These are phyloP conservation scores for Leucogyrophana mollusca DNA, from an alignment of 768 basidiomycete species.

Conservation along the genomic window DNA sequence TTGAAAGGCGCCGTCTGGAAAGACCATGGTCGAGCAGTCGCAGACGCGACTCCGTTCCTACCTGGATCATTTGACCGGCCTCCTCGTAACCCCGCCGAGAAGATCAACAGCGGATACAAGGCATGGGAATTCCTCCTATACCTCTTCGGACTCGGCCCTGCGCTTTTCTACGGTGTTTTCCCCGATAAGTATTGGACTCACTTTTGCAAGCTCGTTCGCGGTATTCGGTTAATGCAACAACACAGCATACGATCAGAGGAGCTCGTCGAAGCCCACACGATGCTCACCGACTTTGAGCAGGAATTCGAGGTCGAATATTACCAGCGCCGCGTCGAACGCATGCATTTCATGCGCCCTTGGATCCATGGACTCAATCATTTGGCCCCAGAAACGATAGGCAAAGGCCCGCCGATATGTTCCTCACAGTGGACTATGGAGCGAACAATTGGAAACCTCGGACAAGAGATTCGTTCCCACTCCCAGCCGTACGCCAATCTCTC, in stretches of 20 bases:
- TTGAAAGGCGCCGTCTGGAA: constrained; percentile 19
- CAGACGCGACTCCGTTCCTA: constrained; percentile 5
- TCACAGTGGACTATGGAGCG: constrained; percentile 31
- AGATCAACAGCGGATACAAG: constrained; percentile 27
- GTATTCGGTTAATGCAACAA: constrained; percentile 20
- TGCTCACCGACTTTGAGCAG: constrained; percentile 19
- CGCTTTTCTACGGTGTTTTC: constrained; percentile 14
- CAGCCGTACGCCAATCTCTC: constrained; percentile 26
- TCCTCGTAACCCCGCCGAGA: constrained; percentile 23
- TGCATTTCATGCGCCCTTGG: constrained; percentile 30
- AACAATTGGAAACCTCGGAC: constrained; percentile 25
- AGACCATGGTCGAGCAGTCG: constrained; percentile 14
- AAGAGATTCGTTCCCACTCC: constrained; percentile 22
- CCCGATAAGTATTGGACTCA: constrained; percentile 14
- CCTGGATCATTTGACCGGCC: constrained; percentile 18
- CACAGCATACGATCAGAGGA: constrained; percentile 10
- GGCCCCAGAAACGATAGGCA: constrained; percentile 15
- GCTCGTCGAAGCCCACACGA: constrained; percentile 10
- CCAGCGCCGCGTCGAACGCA: constrained; percentile 13
- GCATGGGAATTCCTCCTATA: constrained; percentile 23
- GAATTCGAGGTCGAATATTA: constrained; percentile 31
- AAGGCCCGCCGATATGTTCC: constrained; percentile 19
- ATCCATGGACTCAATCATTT: constrained; percentile 29
- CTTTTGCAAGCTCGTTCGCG: constrained; percentile 20
- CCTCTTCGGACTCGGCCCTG: constrained; percentile 16